A percentile compares a stretch with the other conserved stretches of the same genome.
These are phyloP conservation scores for Aspergillus pseudonomiae DNA, from an alignment of 2,329 filamentous ascomycete genomes.

Conservation along the genomic window DNA sequence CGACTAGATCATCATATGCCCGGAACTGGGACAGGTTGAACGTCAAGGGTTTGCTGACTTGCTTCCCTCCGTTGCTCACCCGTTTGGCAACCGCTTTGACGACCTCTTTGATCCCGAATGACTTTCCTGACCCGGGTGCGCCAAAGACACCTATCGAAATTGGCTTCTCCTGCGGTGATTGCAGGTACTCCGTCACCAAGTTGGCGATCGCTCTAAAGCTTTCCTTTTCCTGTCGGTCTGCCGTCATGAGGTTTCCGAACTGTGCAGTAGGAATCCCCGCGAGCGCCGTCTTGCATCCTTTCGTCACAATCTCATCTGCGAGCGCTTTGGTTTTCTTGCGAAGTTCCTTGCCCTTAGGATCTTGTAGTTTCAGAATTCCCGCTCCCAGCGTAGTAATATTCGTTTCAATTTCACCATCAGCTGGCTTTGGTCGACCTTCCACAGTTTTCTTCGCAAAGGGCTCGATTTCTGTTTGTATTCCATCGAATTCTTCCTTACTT, in stretches of 20 bases:
- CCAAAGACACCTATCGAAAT: conserved; percentile 11
- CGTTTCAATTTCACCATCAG: no score
- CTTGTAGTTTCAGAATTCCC: no score
- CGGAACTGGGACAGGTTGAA: conserved; percentile 10
- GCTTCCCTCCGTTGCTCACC: background rate
- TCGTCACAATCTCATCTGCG: background rate
- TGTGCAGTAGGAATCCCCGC: background rate
- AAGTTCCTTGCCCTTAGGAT: no score
- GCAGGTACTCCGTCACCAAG: background rate
- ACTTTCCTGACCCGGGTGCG: conserved; percentile 8
- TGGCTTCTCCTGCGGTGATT: background rate
- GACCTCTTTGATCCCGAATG: conserved; percentile 1
- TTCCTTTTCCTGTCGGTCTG: conserved; percentile 6
- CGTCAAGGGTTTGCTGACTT: background rate
- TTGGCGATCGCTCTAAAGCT: conserved; percentile 9
- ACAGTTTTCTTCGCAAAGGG: no score
- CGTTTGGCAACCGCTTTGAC: background rate
- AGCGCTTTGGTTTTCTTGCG: background rate
- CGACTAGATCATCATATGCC: background rate
- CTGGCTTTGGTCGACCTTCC: no score
- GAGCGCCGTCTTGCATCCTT: background rate
- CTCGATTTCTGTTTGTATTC: no score
- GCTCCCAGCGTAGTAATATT: no score
- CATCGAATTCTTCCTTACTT: no score
- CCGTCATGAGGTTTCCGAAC: conserved; percentile 5